These are phyloP conservation scores for Wallacemonas sp. DNA, from an alignment of 208 protist genomes.

Conservation along the genomic window DNA sequence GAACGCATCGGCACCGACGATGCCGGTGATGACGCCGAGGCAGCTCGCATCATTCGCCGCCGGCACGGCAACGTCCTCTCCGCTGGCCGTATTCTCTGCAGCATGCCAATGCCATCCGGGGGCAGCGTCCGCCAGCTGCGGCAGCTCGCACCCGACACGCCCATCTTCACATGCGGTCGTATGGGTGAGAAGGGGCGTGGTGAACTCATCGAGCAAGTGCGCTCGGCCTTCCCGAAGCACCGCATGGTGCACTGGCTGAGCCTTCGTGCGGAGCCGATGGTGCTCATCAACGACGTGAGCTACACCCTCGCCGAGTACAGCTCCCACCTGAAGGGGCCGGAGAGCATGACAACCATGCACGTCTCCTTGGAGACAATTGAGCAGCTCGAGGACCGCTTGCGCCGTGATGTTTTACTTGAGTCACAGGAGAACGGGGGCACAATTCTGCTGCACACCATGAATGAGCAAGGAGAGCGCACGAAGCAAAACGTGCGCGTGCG, in stretches of 20 bases:
- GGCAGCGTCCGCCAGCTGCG: conserved; percentile 35
- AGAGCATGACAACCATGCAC: conserved; percentile 80
- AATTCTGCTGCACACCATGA: conserved; percentile 72
- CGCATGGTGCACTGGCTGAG: conserved; percentile 75
- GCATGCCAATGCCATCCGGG: conserved; percentile 39
- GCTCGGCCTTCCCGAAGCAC: conserved; percentile 49
- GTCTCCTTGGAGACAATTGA: conserved; percentile 76
- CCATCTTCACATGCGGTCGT: conserved; percentile 83
- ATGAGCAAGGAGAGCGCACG: conserved; percentile 32
- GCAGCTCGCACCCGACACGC: conserved; percentile 77
- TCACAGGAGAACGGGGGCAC: conserved; percentile 71
- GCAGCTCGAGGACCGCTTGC: conserved; percentile 87
- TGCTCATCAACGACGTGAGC: conserved; percentile 78
- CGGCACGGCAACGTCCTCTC: conserved; percentile 83
- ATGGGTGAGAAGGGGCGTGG: conserved; percentile 36
- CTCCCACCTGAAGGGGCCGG: conserved; percentile 16
- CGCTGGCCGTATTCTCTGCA: conserved; percentile 79
- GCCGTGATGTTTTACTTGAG: conserved; percentile 78
- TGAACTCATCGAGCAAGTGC: conserved; percentile 53
- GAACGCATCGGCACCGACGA: conserved; percentile 56
- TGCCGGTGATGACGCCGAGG: conserved; percentile 43
- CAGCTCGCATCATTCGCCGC: conserved; percentile 47
- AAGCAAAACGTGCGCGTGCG: conserved; percentile 60
- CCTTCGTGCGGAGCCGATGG: conserved; percentile 85
- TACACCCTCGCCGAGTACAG: conserved; percentile 84